phyloP scores from a whole-genome alignment of 73 alveolate genomes.

The Effrenium voratum region DNA sequence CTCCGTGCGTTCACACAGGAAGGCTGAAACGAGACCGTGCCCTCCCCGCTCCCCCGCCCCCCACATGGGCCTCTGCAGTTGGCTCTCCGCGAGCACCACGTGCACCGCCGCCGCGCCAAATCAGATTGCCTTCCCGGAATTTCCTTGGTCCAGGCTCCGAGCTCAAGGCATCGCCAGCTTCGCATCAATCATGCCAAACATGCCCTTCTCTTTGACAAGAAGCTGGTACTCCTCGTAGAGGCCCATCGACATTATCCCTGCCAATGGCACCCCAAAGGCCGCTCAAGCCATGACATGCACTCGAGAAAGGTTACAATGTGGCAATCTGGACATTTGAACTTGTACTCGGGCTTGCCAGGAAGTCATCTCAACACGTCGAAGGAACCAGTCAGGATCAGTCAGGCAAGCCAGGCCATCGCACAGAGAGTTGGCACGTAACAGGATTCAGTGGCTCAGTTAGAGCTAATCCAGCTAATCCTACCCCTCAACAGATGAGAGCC shows the following conservation, averaged over 20 bases:
- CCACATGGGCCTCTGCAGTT: constrained; percentile 20
- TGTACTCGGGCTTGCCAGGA: too few relatives aligned
- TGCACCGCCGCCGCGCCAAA: constrained; percentile 55
- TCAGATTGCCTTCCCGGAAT: constrained; percentile 67
- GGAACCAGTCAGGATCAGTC: too few relatives aligned
- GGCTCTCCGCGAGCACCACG: constrained; percentile 85
- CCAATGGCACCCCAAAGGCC: too few relatives aligned
- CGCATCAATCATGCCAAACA: neutral
- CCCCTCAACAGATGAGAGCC: too few relatives aligned
- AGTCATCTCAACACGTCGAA: too few relatives aligned
- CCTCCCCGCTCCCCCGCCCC: too few relatives aligned
- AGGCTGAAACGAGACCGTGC: too few relatives aligned
- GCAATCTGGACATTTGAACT: neutral
- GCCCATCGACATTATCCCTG: constrained; percentile 91
- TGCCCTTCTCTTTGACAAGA: neutral
- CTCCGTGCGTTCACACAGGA: too few relatives aligned
- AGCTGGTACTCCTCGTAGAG: constrained; percentile 85
- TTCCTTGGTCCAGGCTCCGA: constrained; percentile 20
- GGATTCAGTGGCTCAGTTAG: too few relatives aligned
- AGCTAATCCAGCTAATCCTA: too few relatives aligned
- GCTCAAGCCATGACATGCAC: neutral
- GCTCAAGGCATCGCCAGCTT: neutral
- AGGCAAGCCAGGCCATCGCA: too few relatives aligned
- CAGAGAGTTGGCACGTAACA: too few relatives aligned
- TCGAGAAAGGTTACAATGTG: neutral